A percentile compares a stretch with the other conserved stretches of the same genome.
phyloP scores from a whole-genome alignment of 2,329 filamentous ascomycete genomes.

The Scytalidium lignicola region DNA sequence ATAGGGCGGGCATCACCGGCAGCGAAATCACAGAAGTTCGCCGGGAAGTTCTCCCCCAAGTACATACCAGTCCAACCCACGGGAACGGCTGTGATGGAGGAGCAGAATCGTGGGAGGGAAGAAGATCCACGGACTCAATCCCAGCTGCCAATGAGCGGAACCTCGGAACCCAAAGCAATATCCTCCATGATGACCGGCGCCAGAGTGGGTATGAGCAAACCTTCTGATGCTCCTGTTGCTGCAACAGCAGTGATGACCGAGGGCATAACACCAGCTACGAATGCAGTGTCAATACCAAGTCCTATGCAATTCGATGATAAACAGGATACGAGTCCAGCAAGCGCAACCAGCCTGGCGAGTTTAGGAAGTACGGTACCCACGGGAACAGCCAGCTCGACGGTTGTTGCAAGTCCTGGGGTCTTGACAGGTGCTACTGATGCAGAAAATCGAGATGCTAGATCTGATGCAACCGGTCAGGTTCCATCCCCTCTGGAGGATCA shows the following conservation, averaged over 20 bases:
- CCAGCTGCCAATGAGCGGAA: slow-evolving; percentile 40
- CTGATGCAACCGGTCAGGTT: slow-evolving; percentile 11
- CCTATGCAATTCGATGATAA: slow-evolving; percentile 24
- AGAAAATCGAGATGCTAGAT: slow-evolving; percentile 18
- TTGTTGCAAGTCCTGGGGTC: slow-evolving; percentile 24
- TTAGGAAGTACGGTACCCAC: slow-evolving; percentile 25
- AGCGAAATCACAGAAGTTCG: slow-evolving; percentile 26
- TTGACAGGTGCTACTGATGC: slow-evolving; percentile 19
- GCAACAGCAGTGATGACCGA: slow-evolving; percentile 23
- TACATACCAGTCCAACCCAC: slow-evolving; percentile 40
- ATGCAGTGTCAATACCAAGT: slow-evolving; percentile 24
- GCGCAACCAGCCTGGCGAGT: slow-evolving; percentile 26
- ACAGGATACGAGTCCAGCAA: slow-evolving; percentile 25
- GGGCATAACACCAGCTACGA: slow-evolving; percentile 23
- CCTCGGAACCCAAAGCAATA: slow-evolving; percentile 48
- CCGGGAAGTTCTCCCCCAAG: slow-evolving; percentile 26
- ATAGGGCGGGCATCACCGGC: slow-evolving; percentile 23
- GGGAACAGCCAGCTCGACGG: slow-evolving; percentile 26
- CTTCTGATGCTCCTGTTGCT: slow-evolving; percentile 42
- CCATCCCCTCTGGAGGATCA: slow-evolving; percentile 20
- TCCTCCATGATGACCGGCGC: slow-evolving; percentile 49
- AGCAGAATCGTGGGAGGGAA: slow-evolving; percentile 45
- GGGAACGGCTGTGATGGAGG: slow-evolving; percentile 47
- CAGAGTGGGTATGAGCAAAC: slow-evolving; percentile 49
- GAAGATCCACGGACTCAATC: slow-evolving; percentile 35